These are phyloP conservation scores for Linnemannia schmuckeri DNA, from an alignment of 192 early-diverging fungal genomes.

Conservation along the genomic window DNA sequence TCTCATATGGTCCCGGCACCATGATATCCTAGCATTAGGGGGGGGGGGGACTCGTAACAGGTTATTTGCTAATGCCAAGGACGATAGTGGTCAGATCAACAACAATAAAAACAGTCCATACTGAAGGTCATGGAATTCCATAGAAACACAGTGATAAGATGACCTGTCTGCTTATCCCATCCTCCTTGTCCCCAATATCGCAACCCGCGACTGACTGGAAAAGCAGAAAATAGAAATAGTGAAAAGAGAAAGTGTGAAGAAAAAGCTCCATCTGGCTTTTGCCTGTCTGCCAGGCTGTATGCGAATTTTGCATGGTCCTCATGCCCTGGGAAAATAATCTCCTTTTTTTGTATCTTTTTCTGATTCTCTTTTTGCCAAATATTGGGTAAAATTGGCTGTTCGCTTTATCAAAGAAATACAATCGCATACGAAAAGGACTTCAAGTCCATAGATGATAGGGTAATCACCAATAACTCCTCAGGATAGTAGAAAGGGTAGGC, in stretches of 20 bases:
- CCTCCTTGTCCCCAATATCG: background rate
- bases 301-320: background rate
- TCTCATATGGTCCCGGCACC: background rate
- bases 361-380: background rate
- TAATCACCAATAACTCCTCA: background rate
- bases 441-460: background rate
- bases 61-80: constrained; percentile 1
- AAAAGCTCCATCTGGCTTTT: background rate
- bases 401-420: background rate
- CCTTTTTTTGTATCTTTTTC: background rate
- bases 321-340: background rate
- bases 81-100: background rate
- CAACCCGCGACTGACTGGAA: background rate
- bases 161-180: background rate
- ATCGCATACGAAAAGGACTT: no score
- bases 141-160: background rate
- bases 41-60: background rate
- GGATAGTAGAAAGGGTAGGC: background rate
- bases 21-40: background rate
- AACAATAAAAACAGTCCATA: no score
- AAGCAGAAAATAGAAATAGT: background rate
- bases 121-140: background rate
- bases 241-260: background rate
- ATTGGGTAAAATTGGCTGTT: background rate
- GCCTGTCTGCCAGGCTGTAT: no score